phyloP scores from a whole-genome alignment of 495 filamentous ascomycete species.

The Aspergillus bertholletiae region DNA sequence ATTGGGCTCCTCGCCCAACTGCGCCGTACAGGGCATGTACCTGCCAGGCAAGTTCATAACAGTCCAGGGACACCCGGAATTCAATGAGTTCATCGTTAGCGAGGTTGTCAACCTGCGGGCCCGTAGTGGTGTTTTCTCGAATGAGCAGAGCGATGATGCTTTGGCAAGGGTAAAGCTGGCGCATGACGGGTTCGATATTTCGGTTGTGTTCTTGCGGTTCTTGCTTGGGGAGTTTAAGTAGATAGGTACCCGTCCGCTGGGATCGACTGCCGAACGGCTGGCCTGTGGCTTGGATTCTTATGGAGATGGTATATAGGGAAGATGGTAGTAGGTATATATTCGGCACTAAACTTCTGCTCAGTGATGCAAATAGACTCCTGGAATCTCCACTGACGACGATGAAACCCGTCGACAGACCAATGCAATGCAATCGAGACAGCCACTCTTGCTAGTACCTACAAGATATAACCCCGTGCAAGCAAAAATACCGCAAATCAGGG shows the following conservation, averaged over 20 bases:
- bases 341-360: too few relatives aligned
- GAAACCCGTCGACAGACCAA: too few relatives aligned
- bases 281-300: neutral
- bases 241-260: neutral
- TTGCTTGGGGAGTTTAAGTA: conserved; percentile 49
- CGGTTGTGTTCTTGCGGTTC: conserved; percentile 69
- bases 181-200: conserved; percentile 75
- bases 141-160: conserved; percentile 61
- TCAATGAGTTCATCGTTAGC: conserved; percentile 67
- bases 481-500: too few relatives aligned
- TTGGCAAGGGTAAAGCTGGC: conserved; percentile 57
- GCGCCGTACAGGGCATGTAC: conserved; percentile 81
- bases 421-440: too few relatives aligned
- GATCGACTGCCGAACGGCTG: neutral
- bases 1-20: conserved; percentile 64
- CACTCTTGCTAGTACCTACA: too few relatives aligned
- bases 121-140: conserved; percentile 59
- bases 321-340: too few relatives aligned
- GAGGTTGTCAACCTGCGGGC: conserved; percentile 64
- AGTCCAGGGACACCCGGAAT: conserved; percentile 92
- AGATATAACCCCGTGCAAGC: too few relatives aligned
- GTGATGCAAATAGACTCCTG: too few relatives aligned
- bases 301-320: too few relatives aligned
- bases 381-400: too few relatives aligned
- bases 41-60: conserved; percentile 61